Conservation (phyloP, 2,329 filamentous ascomycete genomes). For the Colletotrichum lindemuthianum region DNA sequence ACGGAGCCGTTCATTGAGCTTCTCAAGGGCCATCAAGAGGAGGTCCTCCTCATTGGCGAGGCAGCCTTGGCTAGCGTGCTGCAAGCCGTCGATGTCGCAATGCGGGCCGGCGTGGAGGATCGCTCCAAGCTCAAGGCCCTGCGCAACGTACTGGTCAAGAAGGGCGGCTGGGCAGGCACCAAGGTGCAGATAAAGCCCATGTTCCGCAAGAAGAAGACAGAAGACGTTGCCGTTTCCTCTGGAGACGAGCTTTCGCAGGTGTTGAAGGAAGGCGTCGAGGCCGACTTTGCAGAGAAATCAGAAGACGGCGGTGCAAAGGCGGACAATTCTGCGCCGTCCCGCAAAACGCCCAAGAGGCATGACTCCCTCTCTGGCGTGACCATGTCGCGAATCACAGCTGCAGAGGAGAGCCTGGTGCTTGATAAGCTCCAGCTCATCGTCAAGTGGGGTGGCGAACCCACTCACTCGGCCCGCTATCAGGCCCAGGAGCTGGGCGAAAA, state of each 20-base stretch:
- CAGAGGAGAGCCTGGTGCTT: slow-evolving; percentile 89
- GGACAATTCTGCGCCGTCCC: slow-evolving; percentile 36
- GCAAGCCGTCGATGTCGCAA: slow-evolving; percentile 84
- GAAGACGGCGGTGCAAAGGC: slow-evolving; percentile 30
- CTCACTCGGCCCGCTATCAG: slow-evolving; percentile 96
- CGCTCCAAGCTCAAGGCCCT: slow-evolving; percentile 85
- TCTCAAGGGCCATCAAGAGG: slow-evolving; percentile 93
- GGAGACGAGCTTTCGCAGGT: slow-evolving; percentile 46
- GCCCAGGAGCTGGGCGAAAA: slow-evolving; percentile 94
- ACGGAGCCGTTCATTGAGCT: slow-evolving; percentile 95
- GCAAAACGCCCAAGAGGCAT: slow-evolving; percentile 69
- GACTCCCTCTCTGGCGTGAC: slow-evolving; percentile 91
- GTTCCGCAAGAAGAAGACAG: slow-evolving; percentile 88
- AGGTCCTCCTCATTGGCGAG: slow-evolving; percentile 93
- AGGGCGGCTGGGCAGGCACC: slow-evolving; percentile 92
- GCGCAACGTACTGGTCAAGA: slow-evolving; percentile 88
- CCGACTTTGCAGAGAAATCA: slow-evolving; percentile 38
- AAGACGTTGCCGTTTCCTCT: slow-evolving; percentile 54
- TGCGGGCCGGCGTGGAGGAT: slow-evolving; percentile 85
- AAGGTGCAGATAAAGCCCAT: slow-evolving; percentile 99
- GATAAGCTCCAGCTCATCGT: slow-evolving; percentile 98
- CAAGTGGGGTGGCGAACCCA: slow-evolving; percentile 98
- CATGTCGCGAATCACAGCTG: slow-evolving; percentile 92
- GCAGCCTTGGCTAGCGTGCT: slow-evolving; percentile 89
- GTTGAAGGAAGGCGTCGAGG: slow-evolving; percentile 45